Percentiles rank a stretch among this genome's conserved stretches.
phyloP scores from a whole-genome alignment of 108 stramenopile genomes.

The Cyclotella atomus region DNA sequence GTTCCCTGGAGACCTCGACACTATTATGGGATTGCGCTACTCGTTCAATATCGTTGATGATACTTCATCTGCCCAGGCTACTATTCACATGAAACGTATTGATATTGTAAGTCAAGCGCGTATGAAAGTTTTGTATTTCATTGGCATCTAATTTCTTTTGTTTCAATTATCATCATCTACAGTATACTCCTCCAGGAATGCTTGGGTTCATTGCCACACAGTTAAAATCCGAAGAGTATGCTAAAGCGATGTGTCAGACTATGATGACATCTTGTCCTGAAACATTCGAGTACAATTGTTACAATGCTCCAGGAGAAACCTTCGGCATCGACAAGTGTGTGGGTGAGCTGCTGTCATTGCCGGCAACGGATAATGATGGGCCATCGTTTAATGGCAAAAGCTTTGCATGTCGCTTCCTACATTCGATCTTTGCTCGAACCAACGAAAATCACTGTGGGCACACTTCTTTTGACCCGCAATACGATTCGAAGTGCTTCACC shows the following conservation, averaged over 20 bases:
- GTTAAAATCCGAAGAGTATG: background rate
- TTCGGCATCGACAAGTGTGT: background rate
- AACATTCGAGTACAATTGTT: background rate
- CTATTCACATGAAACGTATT: background rate
- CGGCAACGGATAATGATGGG: background rate
- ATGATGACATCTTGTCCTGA: background rate
- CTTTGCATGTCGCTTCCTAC: background rate
- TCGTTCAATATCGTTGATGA: conserved; percentile 1
- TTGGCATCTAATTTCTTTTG: background rate
- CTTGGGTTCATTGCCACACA: background rate
- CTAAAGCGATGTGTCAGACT: background rate
- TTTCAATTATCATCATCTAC: background rate
- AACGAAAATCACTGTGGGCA: conserved; percentile 1
- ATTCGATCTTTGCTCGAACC: background rate
- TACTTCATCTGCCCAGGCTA: background rate
- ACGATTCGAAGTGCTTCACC: background rate
- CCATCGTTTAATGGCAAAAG: background rate
- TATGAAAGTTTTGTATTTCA: background rate
- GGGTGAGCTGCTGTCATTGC: background rate
- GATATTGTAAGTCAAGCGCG: background rate
- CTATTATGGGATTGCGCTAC: background rate
- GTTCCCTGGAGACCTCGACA: background rate
- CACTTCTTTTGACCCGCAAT: background rate
- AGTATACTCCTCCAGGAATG: background rate
- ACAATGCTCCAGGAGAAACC: background rate